Conservation (phyloP, 257 asterid genomes). For the Solanum pinnatisectum region DNA sequence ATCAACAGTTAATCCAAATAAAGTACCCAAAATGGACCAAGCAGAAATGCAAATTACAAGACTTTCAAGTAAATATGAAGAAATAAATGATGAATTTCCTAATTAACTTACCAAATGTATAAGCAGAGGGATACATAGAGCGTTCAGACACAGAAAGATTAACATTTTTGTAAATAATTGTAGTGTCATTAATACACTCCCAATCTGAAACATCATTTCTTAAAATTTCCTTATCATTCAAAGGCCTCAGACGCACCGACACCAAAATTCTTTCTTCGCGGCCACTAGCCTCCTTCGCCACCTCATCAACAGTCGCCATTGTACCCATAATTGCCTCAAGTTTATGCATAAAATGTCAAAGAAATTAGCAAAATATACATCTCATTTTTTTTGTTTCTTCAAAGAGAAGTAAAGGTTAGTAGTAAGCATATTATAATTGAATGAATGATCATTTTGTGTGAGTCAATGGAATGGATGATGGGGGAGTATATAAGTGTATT, state of each 20-base stretch:
- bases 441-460: constrained; percentile 2
- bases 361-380: neutral
- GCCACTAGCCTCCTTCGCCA: constrained; percentile 9
- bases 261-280: constrained; percentile 73
- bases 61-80: neutral
- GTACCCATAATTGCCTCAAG: neutral
- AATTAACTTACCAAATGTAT: constrained; percentile 63
- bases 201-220: constrained; percentile 86
- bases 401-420: neutral
- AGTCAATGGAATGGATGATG: constrained; percentile 38
- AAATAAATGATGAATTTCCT: neutral
- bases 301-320: constrained; percentile 23
- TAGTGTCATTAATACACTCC: constrained; percentile 83
- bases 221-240: constrained; percentile 61
- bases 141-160: constrained; percentile 64
- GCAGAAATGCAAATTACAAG: neutral
- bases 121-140: constrained; percentile 75
- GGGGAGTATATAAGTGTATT: constrained; percentile 7
- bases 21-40: neutral
- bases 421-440: neutral
- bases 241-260: constrained; percentile 89
- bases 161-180: constrained; percentile 67
- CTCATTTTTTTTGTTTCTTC: neutral
- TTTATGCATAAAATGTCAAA: neutral
- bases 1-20: neutral